Percentiles rank a stretch among this genome's conserved stretches.
Evolutionary conservation across 2,329 filamentous ascomycete species (phyloP).

Genomic region (Metarhizium rileyi): DNA sequence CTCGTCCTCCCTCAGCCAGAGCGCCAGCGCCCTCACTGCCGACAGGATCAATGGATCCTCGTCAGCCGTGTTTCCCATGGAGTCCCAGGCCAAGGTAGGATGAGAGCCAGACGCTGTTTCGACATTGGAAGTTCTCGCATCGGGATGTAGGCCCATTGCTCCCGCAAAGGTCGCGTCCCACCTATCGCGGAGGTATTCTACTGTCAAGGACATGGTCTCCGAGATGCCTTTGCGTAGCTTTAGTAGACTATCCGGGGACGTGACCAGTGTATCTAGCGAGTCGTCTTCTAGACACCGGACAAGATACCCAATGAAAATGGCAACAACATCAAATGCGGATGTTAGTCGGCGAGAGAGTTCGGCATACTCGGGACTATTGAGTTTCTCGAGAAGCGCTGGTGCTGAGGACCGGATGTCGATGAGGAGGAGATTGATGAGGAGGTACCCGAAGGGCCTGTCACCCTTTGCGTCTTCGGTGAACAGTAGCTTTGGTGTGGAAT

Average conservation of each 20-base stretch:
- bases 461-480: constrained; percentile 37
- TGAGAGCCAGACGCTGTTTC: constrained; percentile 35
- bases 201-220: constrained; percentile 52
- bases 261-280: constrained; percentile 27
- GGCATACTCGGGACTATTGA: constrained; percentile 46
- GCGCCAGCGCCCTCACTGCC: constrained; percentile 44
- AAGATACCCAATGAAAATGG: constrained; percentile 49
- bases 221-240: constrained; percentile 50
- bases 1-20: constrained; percentile 64
- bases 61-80: constrained; percentile 34
- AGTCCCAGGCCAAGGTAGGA: constrained; percentile 49
- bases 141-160: constrained; percentile 49
- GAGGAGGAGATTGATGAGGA: constrained; percentile 54
- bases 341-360: constrained; percentile 43
- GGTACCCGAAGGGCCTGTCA: constrained; percentile 48
- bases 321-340: constrained; percentile 52
- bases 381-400: constrained; percentile 47
- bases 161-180: constrained; percentile 59
- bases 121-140: constrained; percentile 36
- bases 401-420: constrained; percentile 56
- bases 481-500: constrained; percentile 34
- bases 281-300: constrained; percentile 44
- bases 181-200: constrained; percentile 59
- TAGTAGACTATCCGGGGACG: constrained; percentile 50
- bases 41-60: constrained; percentile 51